These are phyloP conservation scores for Arabidopsis lyrata DNA, from an alignment of 441 rosid species.

Conservation along the genomic window DNA sequence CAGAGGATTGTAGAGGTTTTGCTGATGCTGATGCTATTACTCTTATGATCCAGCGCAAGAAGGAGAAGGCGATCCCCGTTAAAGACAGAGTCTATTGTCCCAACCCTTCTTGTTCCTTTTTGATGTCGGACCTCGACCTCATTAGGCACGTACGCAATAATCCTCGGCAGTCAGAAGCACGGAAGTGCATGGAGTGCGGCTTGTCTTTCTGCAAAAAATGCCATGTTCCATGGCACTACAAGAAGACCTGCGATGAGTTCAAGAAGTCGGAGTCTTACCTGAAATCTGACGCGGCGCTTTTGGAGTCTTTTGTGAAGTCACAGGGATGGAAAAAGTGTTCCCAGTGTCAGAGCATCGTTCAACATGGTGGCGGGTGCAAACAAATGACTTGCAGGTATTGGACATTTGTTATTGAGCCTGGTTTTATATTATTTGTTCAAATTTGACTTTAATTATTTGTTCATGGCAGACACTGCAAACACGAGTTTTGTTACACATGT, in stretches of 20 bases:
- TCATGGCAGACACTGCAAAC: not conserved
- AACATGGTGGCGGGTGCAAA: not conserved
- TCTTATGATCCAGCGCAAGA: conserved; percentile 34
- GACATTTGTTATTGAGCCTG: not conserved
- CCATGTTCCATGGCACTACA: not conserved
- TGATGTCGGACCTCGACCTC: not conserved
- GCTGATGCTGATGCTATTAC: conserved; percentile 24
- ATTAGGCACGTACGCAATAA: not conserved
- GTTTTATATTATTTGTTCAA: too few relatives aligned
- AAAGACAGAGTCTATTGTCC: conserved; percentile 29
- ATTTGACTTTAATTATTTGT: not conserved
- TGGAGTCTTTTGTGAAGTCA: conserved; percentile 16
- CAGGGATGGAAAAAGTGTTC: conserved; percentile 23
- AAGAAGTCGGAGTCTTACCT: conserved; percentile 30
- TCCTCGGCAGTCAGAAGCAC: not conserved
- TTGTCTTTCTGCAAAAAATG: conserved; percentile 4
- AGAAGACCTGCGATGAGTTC: conserved; percentile 18
- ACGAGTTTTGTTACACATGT: too few relatives aligned
- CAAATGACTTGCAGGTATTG: conserved; percentile 7
- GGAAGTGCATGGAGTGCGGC: not conserved
- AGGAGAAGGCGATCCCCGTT: conserved; percentile 27
- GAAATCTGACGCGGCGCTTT: conserved; percentile 15
- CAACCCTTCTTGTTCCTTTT: conserved; percentile 20
- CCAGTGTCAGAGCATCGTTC: conserved; percentile 16
- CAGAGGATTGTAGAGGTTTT: conserved; percentile 27